These are phyloP conservation scores for Irineochytrium annulatum DNA, from an alignment of 192 early-diverging fungal genomes.

Conservation along the genomic window DNA sequence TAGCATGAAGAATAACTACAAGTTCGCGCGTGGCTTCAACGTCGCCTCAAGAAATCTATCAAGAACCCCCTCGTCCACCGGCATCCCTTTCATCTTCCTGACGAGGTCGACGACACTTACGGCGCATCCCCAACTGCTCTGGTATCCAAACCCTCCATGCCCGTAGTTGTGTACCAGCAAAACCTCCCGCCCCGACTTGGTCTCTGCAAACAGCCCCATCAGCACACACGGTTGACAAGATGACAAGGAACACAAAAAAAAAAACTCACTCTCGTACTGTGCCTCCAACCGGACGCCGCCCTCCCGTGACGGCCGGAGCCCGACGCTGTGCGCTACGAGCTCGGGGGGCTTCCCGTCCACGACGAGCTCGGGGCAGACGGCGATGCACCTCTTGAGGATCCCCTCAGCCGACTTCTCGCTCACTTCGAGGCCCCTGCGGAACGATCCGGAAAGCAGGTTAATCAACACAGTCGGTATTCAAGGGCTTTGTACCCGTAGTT, in stretches of 20 bases:
- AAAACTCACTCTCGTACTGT: slow-evolving; percentile 12
- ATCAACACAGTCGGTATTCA: slow-evolving; percentile 1
- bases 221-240: no score
- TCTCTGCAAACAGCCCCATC: no score
- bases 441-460: no score
- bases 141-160: slow-evolving; percentile 42
- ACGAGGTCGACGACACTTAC: slow-evolving; percentile 26
- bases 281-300: slow-evolving; percentile 43
- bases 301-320: slow-evolving; percentile 39
- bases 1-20: no score
- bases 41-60: slow-evolving; percentile 9
- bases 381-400: slow-evolving; percentile 41
- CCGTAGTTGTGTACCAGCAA: slow-evolving; percentile 48
- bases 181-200: slow-evolving; percentile 16
- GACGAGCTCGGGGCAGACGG: slow-evolving; percentile 48
- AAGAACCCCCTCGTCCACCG: slow-evolving; percentile 16
- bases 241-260: slow-evolving; percentile 13
- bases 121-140: slow-evolving; percentile 33
- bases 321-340: slow-evolving; percentile 36
- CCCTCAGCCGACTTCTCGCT: slow-evolving; percentile 25
- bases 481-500: slow-evolving; percentile 9
- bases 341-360: slow-evolving; percentile 33
- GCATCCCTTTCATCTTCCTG: slow-evolving; percentile 9
- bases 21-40: not conserved
- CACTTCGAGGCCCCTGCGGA: slow-evolving; percentile 8